Evolutionary conservation across 2,329 filamentous ascomycete species (phyloP).

Genomic region (Ophiostoma sp.): DNA sequence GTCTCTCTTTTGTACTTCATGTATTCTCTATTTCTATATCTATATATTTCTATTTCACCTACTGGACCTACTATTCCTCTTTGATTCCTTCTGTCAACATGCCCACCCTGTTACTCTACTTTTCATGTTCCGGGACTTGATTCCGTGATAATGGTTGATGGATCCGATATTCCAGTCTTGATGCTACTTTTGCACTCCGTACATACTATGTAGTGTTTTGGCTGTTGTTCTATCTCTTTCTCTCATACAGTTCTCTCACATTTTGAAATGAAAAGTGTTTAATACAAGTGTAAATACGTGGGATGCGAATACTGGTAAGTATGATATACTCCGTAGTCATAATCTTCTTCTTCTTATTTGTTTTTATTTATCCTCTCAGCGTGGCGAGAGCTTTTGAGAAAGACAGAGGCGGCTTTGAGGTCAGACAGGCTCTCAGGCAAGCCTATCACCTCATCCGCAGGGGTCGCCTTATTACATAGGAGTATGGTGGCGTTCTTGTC

Average conservation of each 20-base stretch:
- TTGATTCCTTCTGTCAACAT: not conserved
- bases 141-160: constrained; percentile 26
- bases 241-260: not conserved
- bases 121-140: constrained; percentile 25
- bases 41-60: not conserved
- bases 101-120: not conserved
- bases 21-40: not conserved
- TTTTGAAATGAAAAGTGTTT: constrained; percentile 4
- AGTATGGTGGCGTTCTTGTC: not conserved
- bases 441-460: not conserved
- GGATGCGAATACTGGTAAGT: not conserved
- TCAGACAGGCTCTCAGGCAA: not conserved
- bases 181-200: constrained; percentile 14
- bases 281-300: constrained; percentile 4
- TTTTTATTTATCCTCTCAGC: not conserved
- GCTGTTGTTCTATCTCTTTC: not conserved
- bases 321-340: not conserved
- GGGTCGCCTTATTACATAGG: not conserved
- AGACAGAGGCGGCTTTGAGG: not conserved
- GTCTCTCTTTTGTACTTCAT: not conserved
- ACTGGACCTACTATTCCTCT: not conserved
- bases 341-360: not conserved
- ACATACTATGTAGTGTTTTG: too few relatives aligned
- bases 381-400: constrained; percentile 2
- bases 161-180: constrained; percentile 6